Base-by-base conservation (phyloP, 2,329 filamentous ascomycete species). In the Kalmusia sp. region DNA sequence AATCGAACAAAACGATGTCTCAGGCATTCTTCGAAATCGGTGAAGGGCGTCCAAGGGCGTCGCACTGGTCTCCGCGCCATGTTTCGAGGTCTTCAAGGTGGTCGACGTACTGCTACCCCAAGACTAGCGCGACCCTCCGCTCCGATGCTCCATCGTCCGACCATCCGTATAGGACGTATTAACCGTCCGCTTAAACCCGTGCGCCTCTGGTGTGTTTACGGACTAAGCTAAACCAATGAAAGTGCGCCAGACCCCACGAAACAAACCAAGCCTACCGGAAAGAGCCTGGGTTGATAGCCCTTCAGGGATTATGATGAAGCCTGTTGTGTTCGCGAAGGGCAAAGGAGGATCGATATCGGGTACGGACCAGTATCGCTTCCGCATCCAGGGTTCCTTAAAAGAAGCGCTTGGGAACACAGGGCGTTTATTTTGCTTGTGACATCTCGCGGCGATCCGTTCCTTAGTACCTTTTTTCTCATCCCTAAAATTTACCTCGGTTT, bases 81-180 rank as follows among this genome's bases (percentile, higher is more conserved):
- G 19, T 15, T 11, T 38, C 6, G 17, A 4, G 3, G 12, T 15
- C 35, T 38, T 11, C 35, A 21, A 9, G 12, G 4, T 9, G 14
- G 27, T 7, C 27, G 24, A 41, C 38, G 19, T 27, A n/a, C 22
- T 15, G 17, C 14, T 17, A 38, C 15, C n/a, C 35, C 19, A 14
- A 39, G 12, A 25, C 17, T 17, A 51, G 46, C 25, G 41, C 46
- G n/a, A 48, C 25, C 15, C 35, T 50, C 47, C 37, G 43, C 28
- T 30, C 43, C 31, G 28, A 35, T 35, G 35, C 37, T 49, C 47
- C 47, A 50, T n/a, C 28, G 12, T 49, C 47, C 47, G 47, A 50
- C 30, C 37, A 17, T 49, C 35, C 35, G 21, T 27, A 43, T 43
- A 27, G 15, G 30, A 38, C 47, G 37, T 50, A 50, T 34, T 27